phyloP scores from a whole-genome alignment of 768 basidiomycete genomes.

The Termitomyces eurrhizus region DNA sequence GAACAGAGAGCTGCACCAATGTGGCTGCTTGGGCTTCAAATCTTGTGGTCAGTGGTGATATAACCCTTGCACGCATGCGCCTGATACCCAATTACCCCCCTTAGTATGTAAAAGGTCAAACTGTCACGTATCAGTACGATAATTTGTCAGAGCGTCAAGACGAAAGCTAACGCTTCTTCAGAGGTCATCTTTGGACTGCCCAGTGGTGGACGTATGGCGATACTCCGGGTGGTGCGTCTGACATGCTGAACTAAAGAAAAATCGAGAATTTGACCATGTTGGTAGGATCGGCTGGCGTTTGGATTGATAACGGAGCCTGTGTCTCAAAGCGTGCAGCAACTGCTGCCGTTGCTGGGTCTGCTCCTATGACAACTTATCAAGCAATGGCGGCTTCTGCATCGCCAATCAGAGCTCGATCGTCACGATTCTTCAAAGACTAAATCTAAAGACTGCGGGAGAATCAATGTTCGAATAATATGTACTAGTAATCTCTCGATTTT shows the following conservation, averaged over 20 bases:
- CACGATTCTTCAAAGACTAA: conserved; percentile 13
- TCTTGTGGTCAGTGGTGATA: conserved; percentile 30
- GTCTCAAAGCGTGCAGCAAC: conserved; percentile 3
- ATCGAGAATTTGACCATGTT: background rate
- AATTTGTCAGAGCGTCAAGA: background rate
- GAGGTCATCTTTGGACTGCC: conserved; percentile 48
- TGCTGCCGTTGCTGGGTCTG: background rate
- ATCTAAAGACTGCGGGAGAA: background rate
- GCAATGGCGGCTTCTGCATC: background rate
- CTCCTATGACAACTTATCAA: background rate
- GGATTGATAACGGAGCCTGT: conserved; percentile 31
- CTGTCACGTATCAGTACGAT: conserved; percentile 38
- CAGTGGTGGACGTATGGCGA: conserved; percentile 41
- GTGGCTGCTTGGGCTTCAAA: conserved; percentile 37
- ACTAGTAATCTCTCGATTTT: background rate
- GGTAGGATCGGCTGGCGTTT: conserved; percentile 28
- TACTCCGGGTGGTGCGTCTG: conserved; percentile 25
- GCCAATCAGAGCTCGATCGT: background rate
- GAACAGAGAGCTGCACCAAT: conserved; percentile 33
- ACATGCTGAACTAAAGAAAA: background rate
- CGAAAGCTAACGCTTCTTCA: conserved; percentile 14
- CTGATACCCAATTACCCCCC: background rate
- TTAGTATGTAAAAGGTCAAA: conserved; percentile 40
- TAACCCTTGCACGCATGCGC: background rate
- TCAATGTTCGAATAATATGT: background rate